These are phyloP conservation scores for Fusarium protoensiforme DNA, from an alignment of 2,329 filamentous ascomycete genomes.

Conservation along the genomic window DNA sequence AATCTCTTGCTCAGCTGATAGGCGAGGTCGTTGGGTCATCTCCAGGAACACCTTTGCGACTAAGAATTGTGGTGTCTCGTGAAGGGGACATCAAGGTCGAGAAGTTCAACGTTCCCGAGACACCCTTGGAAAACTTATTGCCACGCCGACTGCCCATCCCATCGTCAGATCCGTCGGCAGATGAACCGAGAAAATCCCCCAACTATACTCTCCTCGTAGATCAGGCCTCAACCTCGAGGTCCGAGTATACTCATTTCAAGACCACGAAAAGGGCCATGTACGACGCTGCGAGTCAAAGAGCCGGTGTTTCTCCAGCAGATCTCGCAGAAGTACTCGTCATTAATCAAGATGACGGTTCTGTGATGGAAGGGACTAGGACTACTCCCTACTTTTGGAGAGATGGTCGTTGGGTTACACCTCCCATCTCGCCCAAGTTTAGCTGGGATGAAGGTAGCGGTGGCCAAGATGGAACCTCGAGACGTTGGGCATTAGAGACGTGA, in stretches of 20 bases:
- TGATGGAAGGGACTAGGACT: slow-evolving; percentile 89
- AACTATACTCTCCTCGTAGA: slow-evolving; percentile 60
- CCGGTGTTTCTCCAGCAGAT: slow-evolving; percentile 62
- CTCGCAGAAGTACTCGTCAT: slow-evolving; percentile 80
- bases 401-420: slow-evolving; percentile 83
- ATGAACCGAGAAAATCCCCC: slow-evolving; percentile 41
- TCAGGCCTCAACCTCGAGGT: slow-evolving; percentile 51
- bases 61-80: slow-evolving; percentile 66
- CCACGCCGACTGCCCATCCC: slow-evolving; percentile 66
- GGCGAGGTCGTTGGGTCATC: slow-evolving; percentile 51
- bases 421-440: slow-evolving; percentile 59
- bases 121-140: slow-evolving; percentile 65
- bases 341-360: slow-evolving; percentile 66
- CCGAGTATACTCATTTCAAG: slow-evolving; percentile 85
- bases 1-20: slow-evolving; percentile 47
- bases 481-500: slow-evolving; percentile 81
- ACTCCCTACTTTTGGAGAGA: slow-evolving; percentile 83
- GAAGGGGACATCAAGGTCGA: slow-evolving; percentile 60
- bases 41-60: slow-evolving; percentile 54
- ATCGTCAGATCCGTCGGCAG: slow-evolving; percentile 26
- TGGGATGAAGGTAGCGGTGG: slow-evolving; percentile 71
- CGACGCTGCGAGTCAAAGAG: slow-evolving; percentile 72
- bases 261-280: slow-evolving; percentile 82
- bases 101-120: slow-evolving; percentile 47
- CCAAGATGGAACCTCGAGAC: slow-evolving; percentile 82